Evolutionary conservation across 768 basidiomycete genomes (phyloP).

Genomic region (Kwoniella mangroviensis): DNA sequence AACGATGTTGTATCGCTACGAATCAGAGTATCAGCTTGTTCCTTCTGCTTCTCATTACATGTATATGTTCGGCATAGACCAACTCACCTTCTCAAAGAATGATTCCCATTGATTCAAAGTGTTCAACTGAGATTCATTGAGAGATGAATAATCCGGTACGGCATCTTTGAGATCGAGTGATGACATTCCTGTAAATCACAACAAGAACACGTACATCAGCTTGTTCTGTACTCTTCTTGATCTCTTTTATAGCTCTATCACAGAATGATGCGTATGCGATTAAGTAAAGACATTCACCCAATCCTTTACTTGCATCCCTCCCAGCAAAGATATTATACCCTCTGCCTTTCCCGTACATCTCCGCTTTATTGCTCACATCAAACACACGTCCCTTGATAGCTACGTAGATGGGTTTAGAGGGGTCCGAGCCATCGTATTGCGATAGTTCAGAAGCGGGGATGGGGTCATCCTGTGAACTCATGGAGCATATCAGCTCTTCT

Average conservation of each 20-base stretch:
- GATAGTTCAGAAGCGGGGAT: constrained; percentile 73
- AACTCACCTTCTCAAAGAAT: constrained; percentile 77
- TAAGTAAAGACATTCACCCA: no score
- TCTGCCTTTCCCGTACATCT: constrained; percentile 83
- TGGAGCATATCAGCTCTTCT: neutral
- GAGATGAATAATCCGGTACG: constrained; percentile 77
- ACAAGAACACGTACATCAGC: neutral
- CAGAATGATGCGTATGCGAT: no score
- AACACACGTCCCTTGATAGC: constrained; percentile 94
- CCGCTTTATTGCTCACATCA: constrained; percentile 81
- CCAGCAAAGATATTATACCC: constrained; percentile 77
- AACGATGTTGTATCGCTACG: constrained; percentile 84
- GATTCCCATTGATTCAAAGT: constrained; percentile 85
- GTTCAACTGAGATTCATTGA: constrained; percentile 74
- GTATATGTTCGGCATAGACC: neutral
- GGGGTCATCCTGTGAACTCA: constrained; percentile 66
- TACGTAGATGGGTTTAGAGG: constrained; percentile 77
- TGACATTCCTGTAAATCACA: constrained; percentile 65
- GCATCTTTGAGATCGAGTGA: constrained; percentile 85
- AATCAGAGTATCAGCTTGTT: neutral
- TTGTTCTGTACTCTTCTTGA: no score
- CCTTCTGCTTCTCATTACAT: neutral
- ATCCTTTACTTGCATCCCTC: constrained; percentile 86
- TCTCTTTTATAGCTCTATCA: no score
- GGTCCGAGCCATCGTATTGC: constrained; percentile 71